A percentile compares a stretch with the other conserved stretches of the same genome.
phyloP scores from a whole-genome alignment of 202 grass and related monocot genomes.

The Saccharum hybrid region DNA sequence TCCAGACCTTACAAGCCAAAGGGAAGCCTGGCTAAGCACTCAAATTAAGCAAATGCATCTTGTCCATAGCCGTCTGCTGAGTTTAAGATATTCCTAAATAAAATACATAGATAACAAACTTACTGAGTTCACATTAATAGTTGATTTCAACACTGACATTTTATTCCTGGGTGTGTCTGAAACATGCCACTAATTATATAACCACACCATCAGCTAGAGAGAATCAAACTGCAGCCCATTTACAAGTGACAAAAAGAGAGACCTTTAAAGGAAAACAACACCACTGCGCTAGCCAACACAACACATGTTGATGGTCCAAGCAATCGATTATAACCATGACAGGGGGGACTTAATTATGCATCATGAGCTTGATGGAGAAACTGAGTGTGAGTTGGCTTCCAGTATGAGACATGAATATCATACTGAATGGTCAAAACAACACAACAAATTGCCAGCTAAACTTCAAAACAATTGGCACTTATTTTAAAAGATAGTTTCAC shows the following conservation, averaged over 20 bases:
- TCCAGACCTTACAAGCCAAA: not conserved
- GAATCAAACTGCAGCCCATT: not conserved
- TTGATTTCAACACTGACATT: not conserved
- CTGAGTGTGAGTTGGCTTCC: not conserved
- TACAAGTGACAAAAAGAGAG: not conserved
- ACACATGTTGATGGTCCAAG: not conserved
- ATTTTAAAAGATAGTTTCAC: too few relatives aligned
- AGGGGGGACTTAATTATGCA: not conserved
- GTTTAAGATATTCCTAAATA: not conserved
- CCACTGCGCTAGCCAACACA: not conserved
- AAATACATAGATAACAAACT: not conserved
- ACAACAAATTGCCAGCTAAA: not conserved
- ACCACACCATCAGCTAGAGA: not conserved
- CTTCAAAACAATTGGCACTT: not conserved
- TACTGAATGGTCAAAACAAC: not conserved
- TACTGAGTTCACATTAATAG: not conserved
- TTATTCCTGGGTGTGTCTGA: not conserved
- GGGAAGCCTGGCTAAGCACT: not conserved
- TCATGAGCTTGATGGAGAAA: not conserved
- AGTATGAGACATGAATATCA: not conserved
- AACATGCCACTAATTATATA: not conserved
- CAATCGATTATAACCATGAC: not conserved
- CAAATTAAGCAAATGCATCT: not conserved
- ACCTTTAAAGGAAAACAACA: not conserved
- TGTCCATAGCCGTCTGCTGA: not conserved